Percentiles rank a stretch among this genome's conserved stretches.
Evolutionary conservation across 2,329 filamentous ascomycete species (phyloP).

Genomic region (Apiospora marii): DNA sequence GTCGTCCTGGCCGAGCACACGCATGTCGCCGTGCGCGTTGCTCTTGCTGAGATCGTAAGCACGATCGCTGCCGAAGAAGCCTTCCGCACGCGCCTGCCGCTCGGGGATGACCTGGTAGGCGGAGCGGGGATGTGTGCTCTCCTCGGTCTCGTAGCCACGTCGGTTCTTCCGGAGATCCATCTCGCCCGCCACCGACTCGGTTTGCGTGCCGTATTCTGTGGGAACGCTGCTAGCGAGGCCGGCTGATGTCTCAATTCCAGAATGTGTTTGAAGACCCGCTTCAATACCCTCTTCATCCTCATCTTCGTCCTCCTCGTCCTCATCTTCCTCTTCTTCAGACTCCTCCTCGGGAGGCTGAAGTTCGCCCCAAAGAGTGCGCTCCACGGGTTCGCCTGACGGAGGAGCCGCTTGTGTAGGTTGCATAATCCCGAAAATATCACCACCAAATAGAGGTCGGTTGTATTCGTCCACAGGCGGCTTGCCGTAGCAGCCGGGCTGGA

Average conservation of each 20-base stretch:
- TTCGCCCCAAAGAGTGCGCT: slow-evolving; percentile 91
- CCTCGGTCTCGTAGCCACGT: slow-evolving; percentile 87
- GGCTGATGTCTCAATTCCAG: slow-evolving; percentile 80
- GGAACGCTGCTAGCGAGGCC: slow-evolving; percentile 83
- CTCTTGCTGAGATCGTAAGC: slow-evolving; percentile 82
- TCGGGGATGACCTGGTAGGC: slow-evolving; percentile 93
- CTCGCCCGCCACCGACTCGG: slow-evolving; percentile 78
- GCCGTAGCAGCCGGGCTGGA: slow-evolving; percentile 93
- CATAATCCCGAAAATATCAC: slow-evolving; percentile 88
- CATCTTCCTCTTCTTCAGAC: slow-evolving; percentile 72
- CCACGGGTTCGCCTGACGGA: slow-evolving; percentile 76
- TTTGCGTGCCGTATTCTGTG: slow-evolving; percentile 77
- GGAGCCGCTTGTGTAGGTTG: slow-evolving; percentile 49
- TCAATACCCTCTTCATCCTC: slow-evolving; percentile 69
- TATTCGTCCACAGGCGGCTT: slow-evolving; percentile 95
- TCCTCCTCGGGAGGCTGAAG: slow-evolving; percentile 72
- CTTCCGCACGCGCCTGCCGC: slow-evolving; percentile 82
- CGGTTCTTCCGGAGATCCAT: slow-evolving; percentile 91
- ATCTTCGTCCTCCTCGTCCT: slow-evolving; percentile 74
- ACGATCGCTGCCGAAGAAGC: slow-evolving; percentile 96
- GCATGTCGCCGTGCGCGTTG: slow-evolving; percentile 55
- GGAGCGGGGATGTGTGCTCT: slow-evolving; percentile 74
- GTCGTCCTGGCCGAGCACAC: slow-evolving; percentile 82
- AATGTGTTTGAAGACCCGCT: slow-evolving; percentile 75
- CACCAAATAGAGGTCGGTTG: slow-evolving; percentile 89